Evolutionary conservation across 257 asterid species (phyloP).

Genomic region (Plantago elongata): DNA sequence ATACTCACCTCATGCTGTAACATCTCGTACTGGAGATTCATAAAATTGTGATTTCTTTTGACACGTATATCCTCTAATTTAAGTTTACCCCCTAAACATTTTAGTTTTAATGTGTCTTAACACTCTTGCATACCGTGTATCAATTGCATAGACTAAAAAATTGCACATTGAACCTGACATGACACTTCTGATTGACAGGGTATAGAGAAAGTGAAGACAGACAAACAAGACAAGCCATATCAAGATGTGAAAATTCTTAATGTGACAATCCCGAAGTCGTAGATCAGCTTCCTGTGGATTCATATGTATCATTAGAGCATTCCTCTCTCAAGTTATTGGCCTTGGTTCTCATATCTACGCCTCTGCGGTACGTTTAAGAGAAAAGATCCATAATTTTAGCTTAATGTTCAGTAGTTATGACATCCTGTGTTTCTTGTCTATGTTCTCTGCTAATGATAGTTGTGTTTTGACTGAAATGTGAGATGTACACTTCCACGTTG

Average conservation of each 20-base stretch:
- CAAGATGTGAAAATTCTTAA: constrained; percentile 92
- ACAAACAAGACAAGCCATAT: constrained; percentile 79
- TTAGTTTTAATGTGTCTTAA: not conserved
- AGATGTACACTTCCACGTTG: no score
- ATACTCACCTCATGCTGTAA: no score
- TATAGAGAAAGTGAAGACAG: constrained; percentile 92
- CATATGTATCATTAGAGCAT: not conserved
- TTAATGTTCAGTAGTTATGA: not conserved
- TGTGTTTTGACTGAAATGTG: no score
- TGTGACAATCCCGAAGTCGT: constrained; percentile 78
- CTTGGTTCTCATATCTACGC: constrained; percentile 2
- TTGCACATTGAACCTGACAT: not conserved
- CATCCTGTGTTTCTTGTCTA: not conserved
- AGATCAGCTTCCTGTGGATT: constrained; percentile 3
- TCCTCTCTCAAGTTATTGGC: constrained; percentile 4
- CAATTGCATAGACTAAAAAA: not conserved
- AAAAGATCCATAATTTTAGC: not conserved
- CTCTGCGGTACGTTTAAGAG: not conserved
- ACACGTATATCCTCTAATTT: no score
- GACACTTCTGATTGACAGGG: constrained; percentile 36
- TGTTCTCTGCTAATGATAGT: not conserved
- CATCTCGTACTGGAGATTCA: no score
- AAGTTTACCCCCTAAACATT: no score
- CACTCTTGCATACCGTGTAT: not conserved
- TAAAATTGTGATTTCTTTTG: no score